These are phyloP conservation scores for Gaeumannomyces sp. DNA, from an alignment of 2,329 filamentous ascomycete species.

Conservation along the genomic window DNA sequence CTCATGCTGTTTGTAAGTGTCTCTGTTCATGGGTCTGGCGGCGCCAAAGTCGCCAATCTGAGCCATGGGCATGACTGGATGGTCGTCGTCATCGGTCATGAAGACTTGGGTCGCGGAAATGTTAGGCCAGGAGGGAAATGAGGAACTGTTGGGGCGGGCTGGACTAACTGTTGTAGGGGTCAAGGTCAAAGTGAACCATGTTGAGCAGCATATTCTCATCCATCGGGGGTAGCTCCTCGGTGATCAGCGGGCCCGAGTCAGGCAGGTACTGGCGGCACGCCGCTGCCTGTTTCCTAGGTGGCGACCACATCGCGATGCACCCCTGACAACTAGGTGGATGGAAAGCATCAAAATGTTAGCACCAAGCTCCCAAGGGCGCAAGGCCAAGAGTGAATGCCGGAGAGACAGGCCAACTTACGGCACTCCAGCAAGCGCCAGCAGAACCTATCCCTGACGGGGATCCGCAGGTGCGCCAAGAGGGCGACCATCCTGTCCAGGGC, in stretches of 20 bases:
- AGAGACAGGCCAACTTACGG: conserved; percentile 1
- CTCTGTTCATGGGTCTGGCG: neutral
- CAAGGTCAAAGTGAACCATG: conserved; percentile 5
- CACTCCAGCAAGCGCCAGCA: conserved; percentile 8
- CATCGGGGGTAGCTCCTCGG: neutral
- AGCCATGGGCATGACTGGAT: neutral
- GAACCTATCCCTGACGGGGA: neutral
- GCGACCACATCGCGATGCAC: conserved; percentile 1
- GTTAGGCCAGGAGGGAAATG: neutral
- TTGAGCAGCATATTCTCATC: neutral
- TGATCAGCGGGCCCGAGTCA: neutral
- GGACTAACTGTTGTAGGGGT: conserved; percentile 4
- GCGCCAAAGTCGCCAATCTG: conserved; percentile 1
- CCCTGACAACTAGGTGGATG: neutral
- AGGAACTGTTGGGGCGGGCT: neutral
- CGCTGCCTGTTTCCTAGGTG: neutral
- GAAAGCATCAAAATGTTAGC: neutral
- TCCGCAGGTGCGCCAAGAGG: neutral
- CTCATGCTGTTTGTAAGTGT: neutral
- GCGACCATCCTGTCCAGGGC: neutral
- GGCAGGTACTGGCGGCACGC: neutral
- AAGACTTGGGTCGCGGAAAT: neutral
- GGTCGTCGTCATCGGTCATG: neutral
- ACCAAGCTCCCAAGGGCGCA: neutral
- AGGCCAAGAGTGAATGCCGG: neutral